Conservation (phyloP, 2,329 filamentous ascomycete species). For the Blastomyces parvus region DNA sequence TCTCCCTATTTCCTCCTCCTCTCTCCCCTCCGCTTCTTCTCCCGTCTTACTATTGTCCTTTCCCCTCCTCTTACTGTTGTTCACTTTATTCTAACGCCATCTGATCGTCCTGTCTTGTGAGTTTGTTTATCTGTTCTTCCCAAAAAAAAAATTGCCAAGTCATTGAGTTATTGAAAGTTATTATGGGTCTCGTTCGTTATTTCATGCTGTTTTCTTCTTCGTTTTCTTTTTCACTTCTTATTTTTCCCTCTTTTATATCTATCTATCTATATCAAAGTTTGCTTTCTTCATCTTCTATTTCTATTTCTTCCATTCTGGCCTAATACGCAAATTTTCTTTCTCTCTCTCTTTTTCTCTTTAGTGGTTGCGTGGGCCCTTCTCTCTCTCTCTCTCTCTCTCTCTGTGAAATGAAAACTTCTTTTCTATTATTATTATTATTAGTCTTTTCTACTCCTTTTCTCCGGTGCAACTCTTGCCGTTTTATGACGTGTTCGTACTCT, state of each 20-base stretch:
- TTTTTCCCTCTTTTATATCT: not conserved
- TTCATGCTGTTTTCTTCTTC: too few species aligned
- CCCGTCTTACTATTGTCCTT: not conserved
- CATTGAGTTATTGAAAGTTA: not conserved
- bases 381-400: too few species aligned
- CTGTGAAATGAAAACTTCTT: slow-evolving; percentile 36
- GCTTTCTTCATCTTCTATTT: slow-evolving; percentile 10
- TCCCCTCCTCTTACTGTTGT: slow-evolving; percentile 12
- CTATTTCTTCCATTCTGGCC: too few species aligned
- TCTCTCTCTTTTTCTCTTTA: slow-evolving; percentile 11
- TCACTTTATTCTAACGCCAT: slow-evolving; percentile 6
- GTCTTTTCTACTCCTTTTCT: slow-evolving; percentile 27
- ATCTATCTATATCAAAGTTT: not conserved
- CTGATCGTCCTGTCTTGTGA: slow-evolving; percentile 20
- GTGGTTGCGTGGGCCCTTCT: slow-evolving; percentile 20
- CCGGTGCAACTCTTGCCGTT: slow-evolving; percentile 23
- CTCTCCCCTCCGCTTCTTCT: slow-evolving; percentile 11
- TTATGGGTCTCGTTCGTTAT: slow-evolving; percentile 15
- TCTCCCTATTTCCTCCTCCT: slow-evolving; percentile 1
- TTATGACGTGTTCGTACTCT: too few species aligned
- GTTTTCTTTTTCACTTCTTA: slow-evolving; percentile 15
- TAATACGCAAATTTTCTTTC: too few species aligned
- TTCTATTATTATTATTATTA: slow-evolving; percentile 11
- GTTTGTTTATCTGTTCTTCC: slow-evolving; percentile 8
- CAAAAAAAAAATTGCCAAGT: not conserved